These are phyloP conservation scores for Calocybe indica DNA, from an alignment of 768 basidiomycete genomes.

Conservation along the genomic window DNA sequence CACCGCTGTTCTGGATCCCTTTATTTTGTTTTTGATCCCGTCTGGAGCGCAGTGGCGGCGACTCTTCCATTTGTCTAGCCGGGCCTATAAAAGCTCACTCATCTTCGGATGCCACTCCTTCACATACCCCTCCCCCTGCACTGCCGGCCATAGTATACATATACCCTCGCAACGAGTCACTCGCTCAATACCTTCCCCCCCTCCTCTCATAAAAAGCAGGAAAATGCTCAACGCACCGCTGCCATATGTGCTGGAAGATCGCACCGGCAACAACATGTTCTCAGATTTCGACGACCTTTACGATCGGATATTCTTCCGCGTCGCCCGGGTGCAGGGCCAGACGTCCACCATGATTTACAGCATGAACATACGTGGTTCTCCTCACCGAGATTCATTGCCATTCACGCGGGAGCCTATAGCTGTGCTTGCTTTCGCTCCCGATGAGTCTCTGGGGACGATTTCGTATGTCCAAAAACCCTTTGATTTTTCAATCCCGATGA, in stretches of 20 bases:
- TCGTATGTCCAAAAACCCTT: constrained; percentile 40
- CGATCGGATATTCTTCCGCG: constrained; percentile 66
- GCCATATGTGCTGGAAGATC: constrained; percentile 57
- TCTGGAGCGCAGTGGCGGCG: too few species aligned
- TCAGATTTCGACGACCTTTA: constrained; percentile 78
- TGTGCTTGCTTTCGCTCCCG: constrained; percentile 53
- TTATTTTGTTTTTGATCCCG: too few species aligned
- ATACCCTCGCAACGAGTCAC: too few species aligned
- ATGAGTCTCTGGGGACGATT: constrained; percentile 54
- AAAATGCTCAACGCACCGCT: too few species aligned
- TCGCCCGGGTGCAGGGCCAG: constrained; percentile 42
- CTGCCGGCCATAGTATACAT: too few species aligned
- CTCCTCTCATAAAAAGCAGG: too few species aligned
- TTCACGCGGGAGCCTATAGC: constrained; percentile 47
- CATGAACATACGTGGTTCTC: constrained; percentile 60
- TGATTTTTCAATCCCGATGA: constrained; percentile 49
- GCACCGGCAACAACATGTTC: constrained; percentile 37
- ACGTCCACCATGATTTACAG: constrained; percentile 52
- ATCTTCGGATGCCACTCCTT: too few species aligned
- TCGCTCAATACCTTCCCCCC: too few species aligned
- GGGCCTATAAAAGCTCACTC: too few species aligned
- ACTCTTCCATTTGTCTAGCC: too few species aligned
- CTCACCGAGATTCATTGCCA: constrained; percentile 49
- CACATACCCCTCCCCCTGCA: too few species aligned
- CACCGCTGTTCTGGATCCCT: too few species aligned